Evolutionary conservation across 345 rosid genomes (phyloP), one percentile per base, ranked within the genome.

Genomic region (Pugionium dolabratum): DNA sequence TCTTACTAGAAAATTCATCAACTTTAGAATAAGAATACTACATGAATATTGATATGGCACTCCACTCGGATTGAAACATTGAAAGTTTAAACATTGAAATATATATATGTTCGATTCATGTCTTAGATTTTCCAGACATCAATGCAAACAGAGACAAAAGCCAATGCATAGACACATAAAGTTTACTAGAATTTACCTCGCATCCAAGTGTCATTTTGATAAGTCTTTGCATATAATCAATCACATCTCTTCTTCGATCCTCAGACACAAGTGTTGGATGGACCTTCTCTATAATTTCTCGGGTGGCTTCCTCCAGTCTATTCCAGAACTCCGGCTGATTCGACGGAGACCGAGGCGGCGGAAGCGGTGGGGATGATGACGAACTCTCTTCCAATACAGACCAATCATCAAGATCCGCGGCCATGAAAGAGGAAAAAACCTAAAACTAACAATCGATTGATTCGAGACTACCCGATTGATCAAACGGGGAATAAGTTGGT

Each of bases 221-320:
- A 5, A 89, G 75, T 56, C 85, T 59, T 76, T 85, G 90, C 37
- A 89, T 82, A 73, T 80, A 89, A 64, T 78, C 79, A 40, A 86
- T 81, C 33, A 86, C 93, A 36, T 85, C 78, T 74, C 74, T 82
- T 74, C 96, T 78, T 75, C 87, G 80, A 75, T 77, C 80, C 77
- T 89, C 93, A 5, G 93, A 86, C 2, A 77, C 81, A 66, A 54
- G 63, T 59, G 85, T 85, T 4, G 96, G 90, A 67, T 84, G 96
- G 46, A 89, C 87, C 70, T 73, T 77, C 36, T 82, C 78, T 47
- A 86, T 86, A 65, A 89, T 86, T 45, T 55, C 79, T 60, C 76
- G 80, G 54, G 87, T 81, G 46, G 79, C 86, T 70, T 81, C 86
- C 89, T 89, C 96, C 10, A 85, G 79, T 59, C 33, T 74, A 49